A percentile compares a stretch with the other conserved stretches of the same genome.
Conservation (phyloP, 208 protist genomes). For the Endotrypanum monterogeii region DNA sequence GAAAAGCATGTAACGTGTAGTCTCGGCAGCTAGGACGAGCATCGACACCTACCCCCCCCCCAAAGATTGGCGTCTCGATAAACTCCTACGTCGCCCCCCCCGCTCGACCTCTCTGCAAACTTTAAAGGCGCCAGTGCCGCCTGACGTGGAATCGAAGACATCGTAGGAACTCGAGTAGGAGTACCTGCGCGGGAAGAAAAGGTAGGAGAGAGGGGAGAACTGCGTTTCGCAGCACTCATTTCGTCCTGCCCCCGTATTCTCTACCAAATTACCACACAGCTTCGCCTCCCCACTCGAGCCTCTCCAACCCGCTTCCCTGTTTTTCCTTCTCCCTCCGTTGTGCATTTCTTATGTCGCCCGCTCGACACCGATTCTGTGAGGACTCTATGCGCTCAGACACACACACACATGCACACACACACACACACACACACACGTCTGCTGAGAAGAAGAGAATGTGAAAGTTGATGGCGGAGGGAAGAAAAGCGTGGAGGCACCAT, state of each 20-base stretch:
- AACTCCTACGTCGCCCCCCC: not conserved
- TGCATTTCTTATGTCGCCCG: not conserved
- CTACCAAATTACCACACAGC: not conserved
- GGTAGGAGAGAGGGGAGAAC: not conserved
- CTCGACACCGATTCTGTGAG: not conserved
- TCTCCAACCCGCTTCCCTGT: not conserved
- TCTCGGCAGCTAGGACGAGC: not conserved
- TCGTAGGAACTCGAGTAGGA: not conserved
- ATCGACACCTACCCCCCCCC: not conserved
- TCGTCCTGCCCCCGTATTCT: not conserved
- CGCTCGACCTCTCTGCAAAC: not conserved
- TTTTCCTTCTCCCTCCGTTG: not conserved
- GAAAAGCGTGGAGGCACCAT: not conserved
- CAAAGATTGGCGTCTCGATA: not conserved
- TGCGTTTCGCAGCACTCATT: not conserved
- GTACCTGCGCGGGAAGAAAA: not conserved
- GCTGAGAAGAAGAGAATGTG: not conserved
- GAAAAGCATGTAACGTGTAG: not conserved
- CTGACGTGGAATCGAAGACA: not conserved
- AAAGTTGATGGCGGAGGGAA: not conserved
- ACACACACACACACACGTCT: not conserved
- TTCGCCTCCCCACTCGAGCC: not conserved
- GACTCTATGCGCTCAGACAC: constrained; percentile 2
- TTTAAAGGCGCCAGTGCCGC: not conserved
- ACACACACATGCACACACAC: not conserved